phyloP scores from a whole-genome alignment of 1,284 basidiomycete genomes.

The Sporisorium scitamineum region DNA sequence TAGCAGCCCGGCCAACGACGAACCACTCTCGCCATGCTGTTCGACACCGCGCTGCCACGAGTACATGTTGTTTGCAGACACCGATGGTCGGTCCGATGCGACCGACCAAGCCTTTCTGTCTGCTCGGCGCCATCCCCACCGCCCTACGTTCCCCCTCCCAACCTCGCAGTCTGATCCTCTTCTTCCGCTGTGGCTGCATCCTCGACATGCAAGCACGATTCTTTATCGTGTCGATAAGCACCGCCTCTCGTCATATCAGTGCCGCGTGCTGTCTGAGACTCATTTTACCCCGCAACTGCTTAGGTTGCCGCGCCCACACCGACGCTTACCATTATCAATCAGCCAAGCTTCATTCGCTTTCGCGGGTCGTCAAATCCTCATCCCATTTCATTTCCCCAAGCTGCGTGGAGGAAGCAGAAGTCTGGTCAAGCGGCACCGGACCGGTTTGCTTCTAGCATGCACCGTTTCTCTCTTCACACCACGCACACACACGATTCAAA shows the following conservation, averaged over 20 bases:
- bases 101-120: conserved; percentile 3
- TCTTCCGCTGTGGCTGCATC: background rate
- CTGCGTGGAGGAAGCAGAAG: too few relatives aligned
- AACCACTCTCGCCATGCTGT: too few relatives aligned
- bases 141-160: background rate
- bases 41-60: conserved; percentile 6
- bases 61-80: too few relatives aligned
- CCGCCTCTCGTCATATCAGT: background rate
- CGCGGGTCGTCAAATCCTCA: background rate
- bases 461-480: background rate
- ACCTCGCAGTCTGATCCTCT: background rate
- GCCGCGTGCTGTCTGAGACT: background rate
- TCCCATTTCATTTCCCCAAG: too few relatives aligned
- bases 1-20: background rate
- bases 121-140: conserved; percentile 22
- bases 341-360: background rate
- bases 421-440: too few relatives aligned
- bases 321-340: background rate
- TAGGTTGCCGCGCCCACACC: conserved; percentile 29
- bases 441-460: conserved; percentile 1
- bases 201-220: too few relatives aligned
- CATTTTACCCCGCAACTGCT: conserved; percentile 16
- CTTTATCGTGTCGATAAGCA: background rate
- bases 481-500: background rate
- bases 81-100: conserved; percentile 30